phyloP scores from a whole-genome alignment of 805 yeast species.

The Brettanomyces sp. region DNA sequence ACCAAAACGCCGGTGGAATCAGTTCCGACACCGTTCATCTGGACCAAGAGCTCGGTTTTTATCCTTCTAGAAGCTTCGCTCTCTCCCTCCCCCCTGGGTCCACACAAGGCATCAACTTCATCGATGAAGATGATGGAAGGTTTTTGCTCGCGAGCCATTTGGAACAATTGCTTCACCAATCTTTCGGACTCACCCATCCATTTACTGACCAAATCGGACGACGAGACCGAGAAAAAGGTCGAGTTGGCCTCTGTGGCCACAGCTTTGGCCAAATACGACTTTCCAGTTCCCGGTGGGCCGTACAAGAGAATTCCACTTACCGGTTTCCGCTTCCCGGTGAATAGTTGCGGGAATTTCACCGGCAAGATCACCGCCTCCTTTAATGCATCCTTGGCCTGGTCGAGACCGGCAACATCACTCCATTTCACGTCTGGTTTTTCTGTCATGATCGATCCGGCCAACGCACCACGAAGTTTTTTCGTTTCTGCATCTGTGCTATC shows the following conservation, averaged over 20 bases:
- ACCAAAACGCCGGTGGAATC: slow-evolving; percentile 89
- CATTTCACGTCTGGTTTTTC: slow-evolving; percentile 90
- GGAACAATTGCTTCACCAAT: slow-evolving; percentile 86
- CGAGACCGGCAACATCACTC: slow-evolving; percentile 95
- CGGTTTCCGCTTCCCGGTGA: slow-evolving; percentile 91
- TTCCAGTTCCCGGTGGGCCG: slow-evolving; percentile 98
- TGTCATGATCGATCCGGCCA: slow-evolving; percentile 82
- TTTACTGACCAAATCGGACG: slow-evolving; percentile 90
- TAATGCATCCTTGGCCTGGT: slow-evolving; percentile 88
- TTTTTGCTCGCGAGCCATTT: slow-evolving; percentile 92
- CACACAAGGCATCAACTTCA: slow-evolving; percentile 96
- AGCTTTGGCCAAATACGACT: slow-evolving; percentile 92
- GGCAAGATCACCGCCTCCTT: slow-evolving; percentile 97
- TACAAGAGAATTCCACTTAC: slow-evolving; percentile 80
- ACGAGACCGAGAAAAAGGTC: slow-evolving; percentile 92
- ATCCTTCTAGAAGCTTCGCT: slow-evolving; percentile 94
- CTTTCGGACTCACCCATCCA: slow-evolving; percentile 99
- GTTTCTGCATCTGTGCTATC: slow-evolving; percentile 61
- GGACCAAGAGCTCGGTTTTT: slow-evolving; percentile 90
- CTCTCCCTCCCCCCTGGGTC: slow-evolving; percentile 97
- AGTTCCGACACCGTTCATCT: slow-evolving; percentile 98
- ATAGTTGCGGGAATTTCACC: slow-evolving; percentile 90
- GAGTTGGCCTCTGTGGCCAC: slow-evolving; percentile 98
- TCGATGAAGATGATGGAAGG: slow-evolving; percentile 96
- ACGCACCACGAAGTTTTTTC: slow-evolving; percentile 81